phyloP scores from a whole-genome alignment of 495 filamentous ascomycete species.

The Annulohypoxylon bovei region DNA sequence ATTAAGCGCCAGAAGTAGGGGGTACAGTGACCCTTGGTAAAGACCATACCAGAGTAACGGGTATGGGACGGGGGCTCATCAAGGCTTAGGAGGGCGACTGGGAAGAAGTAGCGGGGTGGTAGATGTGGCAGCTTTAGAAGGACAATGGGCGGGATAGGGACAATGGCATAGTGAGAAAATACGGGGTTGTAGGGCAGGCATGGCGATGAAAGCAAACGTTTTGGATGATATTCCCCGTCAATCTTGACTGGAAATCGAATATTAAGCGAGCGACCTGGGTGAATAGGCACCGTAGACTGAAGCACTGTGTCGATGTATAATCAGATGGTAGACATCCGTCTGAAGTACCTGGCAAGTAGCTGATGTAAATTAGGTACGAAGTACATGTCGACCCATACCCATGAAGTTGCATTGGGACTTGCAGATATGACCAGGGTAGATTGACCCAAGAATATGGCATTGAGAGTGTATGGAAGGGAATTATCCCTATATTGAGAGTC shows the following conservation, averaged over 20 bases:
- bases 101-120: slow-evolving; percentile 30
- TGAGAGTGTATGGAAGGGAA: slow-evolving; percentile 34
- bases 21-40: slow-evolving; percentile 23
- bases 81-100: slow-evolving; percentile 22
- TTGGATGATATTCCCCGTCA: slow-evolving; percentile 24
- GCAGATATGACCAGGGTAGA: slow-evolving; percentile 34
- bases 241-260: slow-evolving; percentile 35
- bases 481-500: slow-evolving; percentile 36
- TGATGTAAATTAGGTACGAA: slow-evolving; percentile 30
- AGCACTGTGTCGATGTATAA: slow-evolving; percentile 34
- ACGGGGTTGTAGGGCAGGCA: slow-evolving; percentile 41
- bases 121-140: slow-evolving; percentile 38
- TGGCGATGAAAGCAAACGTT: slow-evolving; percentile 32
- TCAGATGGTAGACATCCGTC: slow-evolving; percentile 11
- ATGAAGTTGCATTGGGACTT: slow-evolving; percentile 29
- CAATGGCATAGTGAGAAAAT: slow-evolving; percentile 28
- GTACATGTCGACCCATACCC: slow-evolving; percentile 29
- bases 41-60: slow-evolving; percentile 20
- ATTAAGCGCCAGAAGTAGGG: slow-evolving; percentile 37
- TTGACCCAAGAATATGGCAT: slow-evolving; percentile 40
- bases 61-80: slow-evolving; percentile 29
- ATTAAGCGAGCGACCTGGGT: slow-evolving; percentile 35
- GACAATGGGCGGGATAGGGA: slow-evolving; percentile 8
- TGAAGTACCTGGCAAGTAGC: slow-evolving; percentile 28
- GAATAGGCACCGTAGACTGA: slow-evolving; percentile 25